phyloP scores from a whole-genome alignment of 2,329 filamentous ascomycete species.

The Xylariales sp. region DNA sequence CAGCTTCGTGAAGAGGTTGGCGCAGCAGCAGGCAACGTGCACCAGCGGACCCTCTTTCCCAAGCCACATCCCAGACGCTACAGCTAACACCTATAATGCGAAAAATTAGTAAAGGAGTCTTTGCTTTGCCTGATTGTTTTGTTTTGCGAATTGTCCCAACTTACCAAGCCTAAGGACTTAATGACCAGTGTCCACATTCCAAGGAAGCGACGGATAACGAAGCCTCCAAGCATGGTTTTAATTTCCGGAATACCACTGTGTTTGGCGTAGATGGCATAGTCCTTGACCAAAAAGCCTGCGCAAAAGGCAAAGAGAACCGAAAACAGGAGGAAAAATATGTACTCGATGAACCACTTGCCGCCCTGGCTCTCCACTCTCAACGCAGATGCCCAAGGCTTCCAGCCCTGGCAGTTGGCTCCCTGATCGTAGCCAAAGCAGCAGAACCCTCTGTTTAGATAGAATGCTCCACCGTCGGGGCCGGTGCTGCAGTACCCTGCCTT shows the following conservation, averaged over 20 bases:
- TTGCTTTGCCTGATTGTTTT: too few species aligned
- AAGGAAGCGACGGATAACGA: conserved; percentile 84
- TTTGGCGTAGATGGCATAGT: conserved; percentile 82
- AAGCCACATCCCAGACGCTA: conserved; percentile 92
- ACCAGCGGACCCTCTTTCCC: conserved; percentile 95
- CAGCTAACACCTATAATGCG: conserved; percentile 68
- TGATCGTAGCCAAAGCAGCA: conserved; percentile 92
- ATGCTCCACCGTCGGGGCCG: conserved; percentile 69
- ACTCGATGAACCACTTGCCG: conserved; percentile 79
- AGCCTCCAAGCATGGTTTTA: conserved; percentile 91
- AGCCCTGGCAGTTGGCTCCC: conserved; percentile 76
- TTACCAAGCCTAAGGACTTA: conserved; percentile 82
- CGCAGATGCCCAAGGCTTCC: conserved; percentile 79
- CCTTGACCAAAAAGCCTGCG: conserved; percentile 75
- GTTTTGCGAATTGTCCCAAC: too few species aligned
- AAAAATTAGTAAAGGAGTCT: conserved; percentile 13
- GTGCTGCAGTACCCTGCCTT: conserved; percentile 87
- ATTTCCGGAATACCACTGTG: conserved; percentile 97
- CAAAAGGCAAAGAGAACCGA: conserved; percentile 77
- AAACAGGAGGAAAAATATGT: conserved; percentile 79
- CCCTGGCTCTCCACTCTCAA: conserved; percentile 61
- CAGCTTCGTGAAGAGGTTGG: conserved; percentile 88
- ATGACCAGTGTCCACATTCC: conserved; percentile 84
- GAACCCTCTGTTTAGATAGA: conserved; percentile 87
- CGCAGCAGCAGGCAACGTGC: conserved; percentile 94